These are phyloP conservation scores for Amanita thiersii DNA, from an alignment of 768 basidiomycete species.

Conservation along the genomic window DNA sequence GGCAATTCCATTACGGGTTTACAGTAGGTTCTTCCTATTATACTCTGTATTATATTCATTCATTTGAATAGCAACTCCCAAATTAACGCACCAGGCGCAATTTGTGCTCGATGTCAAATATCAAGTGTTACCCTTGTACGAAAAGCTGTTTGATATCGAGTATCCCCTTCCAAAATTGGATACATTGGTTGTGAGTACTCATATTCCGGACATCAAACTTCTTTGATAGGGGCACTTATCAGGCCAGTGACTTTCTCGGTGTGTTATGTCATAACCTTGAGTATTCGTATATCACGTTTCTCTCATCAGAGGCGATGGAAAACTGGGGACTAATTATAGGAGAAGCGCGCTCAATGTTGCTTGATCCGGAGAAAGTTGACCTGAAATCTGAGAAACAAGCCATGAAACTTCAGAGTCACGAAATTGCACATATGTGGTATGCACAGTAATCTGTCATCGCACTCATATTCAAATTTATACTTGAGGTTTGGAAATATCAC, in stretches of 20 bases:
- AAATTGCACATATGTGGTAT: conserved; percentile 78
- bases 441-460: background rate
- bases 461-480: background rate
- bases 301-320: conserved; percentile 67
- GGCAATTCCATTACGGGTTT: conserved; percentile 75
- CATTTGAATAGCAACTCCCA: conserved; percentile 53
- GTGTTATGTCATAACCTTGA: conserved; percentile 56
- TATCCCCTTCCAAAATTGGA: conserved; percentile 94
- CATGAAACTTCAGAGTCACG: conserved; percentile 73
- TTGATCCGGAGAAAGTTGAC: conserved; percentile 70
- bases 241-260: conserved; percentile 86
- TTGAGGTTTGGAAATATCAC: conserved; percentile 90
- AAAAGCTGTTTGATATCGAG: conserved; percentile 84
- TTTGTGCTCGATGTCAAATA: conserved; percentile 85
- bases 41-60: background rate
- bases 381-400: conserved; percentile 69
- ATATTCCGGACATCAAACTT: background rate
- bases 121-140: conserved; percentile 76
- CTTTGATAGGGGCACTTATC: background rate
- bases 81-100: conserved; percentile 74
- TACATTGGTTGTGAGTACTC: conserved; percentile 58
- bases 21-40: conserved; percentile 37
- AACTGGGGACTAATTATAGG: conserved; percentile 94
- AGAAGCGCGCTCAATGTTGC: conserved; percentile 71
- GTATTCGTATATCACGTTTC: conserved; percentile 2